Base-by-base conservation (phyloP, 495 filamentous ascomycete genomes). In the Daldinia vernicosa region DNA sequence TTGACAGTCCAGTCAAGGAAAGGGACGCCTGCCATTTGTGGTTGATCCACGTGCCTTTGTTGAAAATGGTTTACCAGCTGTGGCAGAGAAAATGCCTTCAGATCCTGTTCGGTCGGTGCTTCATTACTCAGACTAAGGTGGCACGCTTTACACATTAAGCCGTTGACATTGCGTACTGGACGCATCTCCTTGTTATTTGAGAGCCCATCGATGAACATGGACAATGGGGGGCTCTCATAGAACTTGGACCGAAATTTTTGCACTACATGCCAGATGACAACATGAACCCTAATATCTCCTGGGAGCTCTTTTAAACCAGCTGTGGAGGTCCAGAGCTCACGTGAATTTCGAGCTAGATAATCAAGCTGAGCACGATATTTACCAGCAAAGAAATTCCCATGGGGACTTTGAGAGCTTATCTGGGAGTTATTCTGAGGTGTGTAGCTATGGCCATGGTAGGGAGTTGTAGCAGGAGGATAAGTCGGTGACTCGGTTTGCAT, bases 31-130 rank as follows among this genome's bases (percentile, higher is more conserved):
- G 56, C 57, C 74, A 73, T 63, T 71, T 79, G 69, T 74, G 76
- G 61, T 22, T 75, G 67, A 40, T 79, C 72, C 63, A 86, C 70
- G 75, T 94, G 91, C 52, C 80, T 78, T 58, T 81, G 80, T 56
- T 90, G 85, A 70, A 93, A 93, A 79, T 94, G 91, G 52, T 84
- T 88, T 55, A 90, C 80, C 22, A 94, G 77, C 62, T 89, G 84
- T 27, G 84, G 83, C 22, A 92, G 78, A 9, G 86, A 88, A 68
- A 87, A 91, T 9, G 83, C 79, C 68, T 83, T 89, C 56, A 80
- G 77, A 33, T 82, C 84, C 26, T 76, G 65, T 51, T 81, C 74
- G 30, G 77, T 75, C 27, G 73, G 67, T 14, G 66, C 66, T 40
- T 78, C 72, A 58, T 77, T 69, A 52, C 76, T 76, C 39, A 83